Evolutionary conservation across 2,329 filamentous ascomycete genomes (phyloP).

Genomic region (Westerdykella aurantiaca): DNA sequence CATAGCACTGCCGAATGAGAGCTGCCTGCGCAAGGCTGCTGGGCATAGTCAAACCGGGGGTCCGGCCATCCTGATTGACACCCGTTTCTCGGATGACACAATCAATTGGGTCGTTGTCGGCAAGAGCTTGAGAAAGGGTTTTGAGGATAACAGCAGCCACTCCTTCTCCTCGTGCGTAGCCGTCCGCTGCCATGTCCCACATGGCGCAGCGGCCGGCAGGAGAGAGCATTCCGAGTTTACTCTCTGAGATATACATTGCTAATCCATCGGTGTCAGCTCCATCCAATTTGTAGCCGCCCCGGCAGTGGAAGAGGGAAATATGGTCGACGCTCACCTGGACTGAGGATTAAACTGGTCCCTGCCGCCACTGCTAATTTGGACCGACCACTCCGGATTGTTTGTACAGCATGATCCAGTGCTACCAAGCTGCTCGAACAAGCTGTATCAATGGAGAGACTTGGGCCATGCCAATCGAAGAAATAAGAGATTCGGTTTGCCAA

Average conservation of each 20-base stretch:
- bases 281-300: constrained; percentile 5
- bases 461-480: constrained; percentile 33
- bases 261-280: constrained; percentile 2
- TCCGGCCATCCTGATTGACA: constrained; percentile 48
- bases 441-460: constrained; percentile 37
- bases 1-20: constrained; percentile 35
- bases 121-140: constrained; percentile 49
- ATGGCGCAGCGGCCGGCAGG: constrained; percentile 15
- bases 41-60: constrained; percentile 38
- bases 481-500: constrained; percentile 35
- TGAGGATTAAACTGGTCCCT: constrained; percentile 9
- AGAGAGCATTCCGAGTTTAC: constrained; percentile 21
- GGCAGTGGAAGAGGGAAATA: constrained; percentile 4
- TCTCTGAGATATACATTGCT: constrained; percentile 1
- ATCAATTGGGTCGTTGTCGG: constrained; percentile 49
- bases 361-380: constrained; percentile 11
- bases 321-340: constrained; percentile 1
- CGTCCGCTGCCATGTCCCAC: constrained; percentile 43
- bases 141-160: constrained; percentile 53
- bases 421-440: constrained; percentile 34
- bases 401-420: constrained; percentile 21
- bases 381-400: constrained; percentile 10
- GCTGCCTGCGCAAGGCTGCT: constrained; percentile 31
- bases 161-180: constrained; percentile 60
- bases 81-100: constrained; percentile 39